phyloP scores from a whole-genome alignment of 345 rosid genomes.

The Populus alba region DNA sequence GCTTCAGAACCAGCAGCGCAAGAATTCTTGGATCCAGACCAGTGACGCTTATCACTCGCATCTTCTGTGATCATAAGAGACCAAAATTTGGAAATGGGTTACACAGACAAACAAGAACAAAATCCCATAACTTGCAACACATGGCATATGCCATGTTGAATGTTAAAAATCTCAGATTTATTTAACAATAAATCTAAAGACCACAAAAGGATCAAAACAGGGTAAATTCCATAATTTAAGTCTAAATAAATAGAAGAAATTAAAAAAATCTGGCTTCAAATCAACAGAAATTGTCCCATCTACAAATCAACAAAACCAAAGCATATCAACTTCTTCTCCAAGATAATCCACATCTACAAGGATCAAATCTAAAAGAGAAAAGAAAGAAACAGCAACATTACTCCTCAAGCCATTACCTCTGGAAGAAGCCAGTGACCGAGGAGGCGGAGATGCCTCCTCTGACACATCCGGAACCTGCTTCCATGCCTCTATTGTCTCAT shows the following conservation, averaged over 20 bases:
- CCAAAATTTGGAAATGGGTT: not conserved
- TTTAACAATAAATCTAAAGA: not conserved
- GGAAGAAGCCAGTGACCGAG: slow-evolving; percentile 58
- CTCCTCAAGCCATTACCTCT: slow-evolving; percentile 42
- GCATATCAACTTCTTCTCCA: slow-evolving; percentile 1
- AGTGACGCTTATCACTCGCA: slow-evolving; percentile 51
- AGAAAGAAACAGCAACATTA: not conserved
- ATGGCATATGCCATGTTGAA: not conserved
- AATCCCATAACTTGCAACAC: not conserved
- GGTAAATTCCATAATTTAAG: not conserved
- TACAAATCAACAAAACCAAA: not conserved
- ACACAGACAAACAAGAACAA: not conserved
- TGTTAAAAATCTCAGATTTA: not conserved
- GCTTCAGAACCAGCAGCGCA: slow-evolving; percentile 23
- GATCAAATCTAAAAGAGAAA: not conserved
- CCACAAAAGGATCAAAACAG: not conserved
- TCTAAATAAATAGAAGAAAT: not conserved
- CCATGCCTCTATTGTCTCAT: slow-evolving; percentile 87
- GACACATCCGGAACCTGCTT: slow-evolving; percentile 86
- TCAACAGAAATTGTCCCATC: not conserved
- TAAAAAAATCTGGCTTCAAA: too few species aligned
- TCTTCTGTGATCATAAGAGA: slow-evolving; percentile 40
- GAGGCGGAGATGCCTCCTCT: slow-evolving; percentile 66
- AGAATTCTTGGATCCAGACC: slow-evolving; percentile 41
- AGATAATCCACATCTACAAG: not conserved